These are phyloP conservation scores for Aspergillus sp. DNA, from an alignment of 2,329 filamentous ascomycete species.

Conservation along the genomic window DNA sequence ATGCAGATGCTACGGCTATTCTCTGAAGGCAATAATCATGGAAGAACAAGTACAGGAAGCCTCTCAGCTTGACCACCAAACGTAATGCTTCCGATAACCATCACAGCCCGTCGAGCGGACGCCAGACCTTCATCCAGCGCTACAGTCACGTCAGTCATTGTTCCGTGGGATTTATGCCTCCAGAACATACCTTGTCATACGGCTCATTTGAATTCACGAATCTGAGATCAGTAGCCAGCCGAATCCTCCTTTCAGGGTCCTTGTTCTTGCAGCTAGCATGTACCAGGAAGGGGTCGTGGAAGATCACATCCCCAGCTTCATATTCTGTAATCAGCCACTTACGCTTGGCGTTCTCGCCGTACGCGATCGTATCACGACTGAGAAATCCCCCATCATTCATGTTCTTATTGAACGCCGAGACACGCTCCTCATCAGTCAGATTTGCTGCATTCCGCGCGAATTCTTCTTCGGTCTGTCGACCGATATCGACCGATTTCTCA, in stretches of 20 bases:
- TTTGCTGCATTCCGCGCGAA: background rate
- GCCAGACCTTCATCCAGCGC: slow-evolving; percentile 5
- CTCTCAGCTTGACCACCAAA: too few relatives aligned
- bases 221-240: slow-evolving; percentile 41
- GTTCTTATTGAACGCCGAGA: slow-evolving; percentile 26
- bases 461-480: slow-evolving; percentile 1
- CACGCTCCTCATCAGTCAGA: slow-evolving; percentile 5
- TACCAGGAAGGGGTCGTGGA: slow-evolving; percentile 46
- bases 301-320: slow-evolving; percentile 38
- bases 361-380: slow-evolving; percentile 20
- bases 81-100: background rate
- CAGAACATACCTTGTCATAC: slow-evolving; percentile 41
- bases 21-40: too few relatives aligned
- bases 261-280: slow-evolving; percentile 43
- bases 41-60: too few relatives aligned
- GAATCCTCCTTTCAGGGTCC: slow-evolving; percentile 37
- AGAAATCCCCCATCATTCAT: slow-evolving; percentile 23
- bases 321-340: slow-evolving; percentile 32
- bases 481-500: slow-evolving; percentile 6
- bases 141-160: background rate
- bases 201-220: slow-evolving; percentile 44
- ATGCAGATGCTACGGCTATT: too few relatives aligned
- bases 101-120: background rate
- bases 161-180: too few relatives aligned
- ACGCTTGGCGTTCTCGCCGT: slow-evolving; percentile 31